phyloP scores from a whole-genome alignment of 768 basidiomycete genomes.

The Boletus barrowsii region DNA sequence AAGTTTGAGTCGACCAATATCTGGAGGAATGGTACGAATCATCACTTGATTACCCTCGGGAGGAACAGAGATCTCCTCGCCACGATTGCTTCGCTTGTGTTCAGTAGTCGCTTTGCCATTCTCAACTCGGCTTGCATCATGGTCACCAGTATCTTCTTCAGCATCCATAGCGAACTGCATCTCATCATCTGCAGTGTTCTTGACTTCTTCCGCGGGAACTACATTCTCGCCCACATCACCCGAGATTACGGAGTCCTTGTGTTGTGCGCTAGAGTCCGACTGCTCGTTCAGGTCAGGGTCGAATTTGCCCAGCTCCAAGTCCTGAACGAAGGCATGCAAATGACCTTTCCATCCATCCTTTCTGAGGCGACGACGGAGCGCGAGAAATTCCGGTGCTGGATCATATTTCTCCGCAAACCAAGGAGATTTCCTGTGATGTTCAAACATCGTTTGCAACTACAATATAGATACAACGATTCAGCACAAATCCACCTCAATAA shows the following conservation, averaged over 20 bases:
- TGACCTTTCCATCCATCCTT: conserved; percentile 83
- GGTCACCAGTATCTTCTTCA: conserved; percentile 68
- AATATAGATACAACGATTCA: conserved; percentile 37
- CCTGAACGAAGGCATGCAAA: conserved; percentile 67
- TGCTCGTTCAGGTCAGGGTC: conserved; percentile 73
- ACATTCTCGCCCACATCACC: conserved; percentile 37
- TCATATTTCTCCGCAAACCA: conserved; percentile 99
- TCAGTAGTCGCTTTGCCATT: conserved; percentile 54
- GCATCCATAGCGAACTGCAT: conserved; percentile 70
- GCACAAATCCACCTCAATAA: conserved; percentile 13
- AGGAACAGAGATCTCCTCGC: conserved; percentile 66
- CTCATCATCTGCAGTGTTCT: conserved; percentile 60
- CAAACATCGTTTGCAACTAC: conserved; percentile 94
- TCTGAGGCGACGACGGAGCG: conserved; percentile 73
- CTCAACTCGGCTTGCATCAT: conserved; percentile 53
- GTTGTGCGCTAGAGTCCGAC: conserved; percentile 45
- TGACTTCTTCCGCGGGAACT: conserved; percentile 49
- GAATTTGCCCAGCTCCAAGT: conserved; percentile 81
- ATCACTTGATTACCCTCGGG: conserved; percentile 89
- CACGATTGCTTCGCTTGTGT: conserved; percentile 51
- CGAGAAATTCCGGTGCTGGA: conserved; percentile 63
- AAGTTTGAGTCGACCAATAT: conserved; percentile 83
- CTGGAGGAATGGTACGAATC: conserved; percentile 93
- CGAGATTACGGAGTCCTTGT: conserved; percentile 46
- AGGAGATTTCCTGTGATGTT: conserved; percentile 90